Evolutionary conservation across 2,329 filamentous ascomycete genomes (phyloP).

Genomic region (Metarhizium sp.): DNA sequence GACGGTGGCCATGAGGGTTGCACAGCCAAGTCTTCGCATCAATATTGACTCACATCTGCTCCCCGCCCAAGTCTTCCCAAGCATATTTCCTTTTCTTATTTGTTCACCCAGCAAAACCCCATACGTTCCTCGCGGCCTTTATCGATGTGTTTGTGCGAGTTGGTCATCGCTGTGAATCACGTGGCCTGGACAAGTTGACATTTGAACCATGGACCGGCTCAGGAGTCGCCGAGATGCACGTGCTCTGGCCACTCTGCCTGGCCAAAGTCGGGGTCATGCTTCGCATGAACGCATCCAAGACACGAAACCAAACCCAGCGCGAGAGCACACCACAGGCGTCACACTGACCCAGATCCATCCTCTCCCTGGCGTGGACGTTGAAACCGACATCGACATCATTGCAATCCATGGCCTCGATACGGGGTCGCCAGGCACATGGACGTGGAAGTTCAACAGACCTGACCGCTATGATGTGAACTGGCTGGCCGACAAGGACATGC

Average conservation of each 20-base stretch:
- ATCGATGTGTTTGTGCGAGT: background rate
- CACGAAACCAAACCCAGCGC: background rate
- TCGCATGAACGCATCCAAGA: background rate
- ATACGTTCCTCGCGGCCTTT: background rate
- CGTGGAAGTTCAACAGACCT: constrained; percentile 6
- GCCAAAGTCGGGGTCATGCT: background rate
- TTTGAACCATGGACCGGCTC: background rate
- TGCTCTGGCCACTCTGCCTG: no score
- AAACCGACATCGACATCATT: constrained; percentile 19
- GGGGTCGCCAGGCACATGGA: constrained; percentile 19
- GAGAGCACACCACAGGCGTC: background rate
- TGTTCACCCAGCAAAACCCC: background rate
- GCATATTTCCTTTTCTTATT: background rate
- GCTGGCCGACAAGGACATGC: constrained; percentile 15
- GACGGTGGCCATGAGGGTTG: no score
- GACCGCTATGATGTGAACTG: constrained; percentile 13
- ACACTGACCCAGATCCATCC: background rate
- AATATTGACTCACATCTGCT: background rate
- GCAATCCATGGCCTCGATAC: constrained; percentile 26
- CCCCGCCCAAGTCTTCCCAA: background rate
- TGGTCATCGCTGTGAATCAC: background rate
- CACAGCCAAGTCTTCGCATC: no score
- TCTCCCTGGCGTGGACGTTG: constrained; percentile 1
- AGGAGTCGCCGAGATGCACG: no score
- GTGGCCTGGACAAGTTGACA: background rate